Conservation (phyloP, 2,329 filamentous ascomycete genomes). For the Mariannaea elegans region DNA sequence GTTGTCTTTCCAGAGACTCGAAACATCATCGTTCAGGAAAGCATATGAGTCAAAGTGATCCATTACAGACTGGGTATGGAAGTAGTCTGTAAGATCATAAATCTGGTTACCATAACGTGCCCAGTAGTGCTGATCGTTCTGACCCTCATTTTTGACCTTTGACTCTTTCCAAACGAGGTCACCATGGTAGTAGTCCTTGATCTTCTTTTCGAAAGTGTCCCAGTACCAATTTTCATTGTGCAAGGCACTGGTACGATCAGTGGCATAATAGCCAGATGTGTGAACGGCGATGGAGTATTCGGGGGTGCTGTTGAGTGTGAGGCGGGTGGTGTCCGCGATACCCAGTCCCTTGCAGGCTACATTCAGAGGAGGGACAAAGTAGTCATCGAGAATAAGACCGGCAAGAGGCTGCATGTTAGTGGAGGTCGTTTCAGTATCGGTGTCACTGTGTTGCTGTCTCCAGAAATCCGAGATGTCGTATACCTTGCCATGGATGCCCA, state of each 20-base stretch:
- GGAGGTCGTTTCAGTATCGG: constrained; percentile 64
- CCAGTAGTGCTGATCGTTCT: constrained; percentile 77
- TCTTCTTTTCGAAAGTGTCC: constrained; percentile 76
- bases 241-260: constrained; percentile 66
- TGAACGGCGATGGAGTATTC: constrained; percentile 68
- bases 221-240: constrained; percentile 79
- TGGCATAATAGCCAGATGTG: constrained; percentile 70
- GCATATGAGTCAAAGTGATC: constrained; percentile 66
- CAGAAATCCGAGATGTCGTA: constrained; percentile 95
- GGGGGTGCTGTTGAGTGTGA: constrained; percentile 73
- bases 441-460: constrained; percentile 84
- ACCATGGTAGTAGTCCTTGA: constrained; percentile 88
- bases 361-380: constrained; percentile 82
- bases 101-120: constrained; percentile 78
- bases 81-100: constrained; percentile 94
- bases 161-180: constrained; percentile 76
- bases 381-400: constrained; percentile 81
- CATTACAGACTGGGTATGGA: constrained; percentile 73
- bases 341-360: constrained; percentile 80
- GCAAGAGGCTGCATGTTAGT: constrained; percentile 79
- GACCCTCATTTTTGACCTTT: constrained; percentile 71
- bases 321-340: constrained; percentile 60
- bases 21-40: constrained; percentile 77
- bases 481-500: constrained; percentile 86
- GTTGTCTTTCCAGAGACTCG: constrained; percentile 75